Base-by-base conservation (phyloP, 2,329 filamentous ascomycete species). In the Aspergillus costaricaensis region DNA sequence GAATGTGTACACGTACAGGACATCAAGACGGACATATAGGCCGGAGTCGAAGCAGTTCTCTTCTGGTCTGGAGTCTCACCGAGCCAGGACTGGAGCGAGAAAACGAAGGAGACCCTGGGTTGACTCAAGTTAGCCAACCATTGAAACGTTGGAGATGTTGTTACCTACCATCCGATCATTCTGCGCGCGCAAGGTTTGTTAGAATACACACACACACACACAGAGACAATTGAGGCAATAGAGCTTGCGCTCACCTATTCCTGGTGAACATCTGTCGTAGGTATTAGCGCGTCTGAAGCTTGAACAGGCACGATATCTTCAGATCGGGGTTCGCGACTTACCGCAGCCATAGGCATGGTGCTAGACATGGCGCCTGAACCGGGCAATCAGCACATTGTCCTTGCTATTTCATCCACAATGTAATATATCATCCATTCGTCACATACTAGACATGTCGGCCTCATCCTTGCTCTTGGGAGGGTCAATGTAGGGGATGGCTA, bases 271-370 rank as follows among this genome's bases (percentile, higher is more conserved):
- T 96, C 85, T 87, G 66, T 30, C 32, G 43, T n/a, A 44, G 32
- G 4, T 48, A 59, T 72, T 59, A 71, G 67, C 60, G 61, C 63
- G 51, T 49, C 19, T 50, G 47, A 32, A 50, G 9, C 47, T 12
- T 12, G 15, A 50, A 50, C 9, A 2, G 12, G 25, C 47, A 21
- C 15, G 19, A 30, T n/a, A 14, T 17, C 47, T 50, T 27, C 25
- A 32, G 58, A 36, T 36, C 12, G 5, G 12, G 5, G 2, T 14
- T 30, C 19, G 56, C 41, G 62, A 81, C 82, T 76, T 80, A 88
- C 86, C 65, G 93, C 93, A 60, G 91, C 92, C 94, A 97, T 97
- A 61, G 94, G 94, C 73, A 98, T 82, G 38, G 93, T 96, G 72
- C 89, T 94, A 56, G 84, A 82, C 79, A 88, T 83, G 52, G 85